Base-by-base conservation (phyloP, 2,329 filamentous ascomycete species). In the Verticillium zaregamsianum region DNA sequence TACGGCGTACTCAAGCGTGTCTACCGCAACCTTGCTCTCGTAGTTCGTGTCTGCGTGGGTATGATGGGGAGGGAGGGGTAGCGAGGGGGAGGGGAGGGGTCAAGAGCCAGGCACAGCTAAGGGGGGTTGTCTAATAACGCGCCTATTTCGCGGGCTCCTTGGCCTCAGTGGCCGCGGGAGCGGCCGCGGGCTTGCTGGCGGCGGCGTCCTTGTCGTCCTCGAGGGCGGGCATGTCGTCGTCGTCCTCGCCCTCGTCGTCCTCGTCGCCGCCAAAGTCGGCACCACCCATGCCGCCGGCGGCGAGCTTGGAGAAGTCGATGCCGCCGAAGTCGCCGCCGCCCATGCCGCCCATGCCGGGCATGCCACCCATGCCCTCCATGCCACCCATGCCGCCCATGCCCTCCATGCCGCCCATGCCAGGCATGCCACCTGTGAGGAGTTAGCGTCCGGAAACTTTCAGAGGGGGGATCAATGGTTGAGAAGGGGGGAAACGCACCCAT, bases 231-330 rank as follows among this genome's bases (percentile, higher is more conserved):
- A 96, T 93, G n/a, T 94, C 92, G 4, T 92, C 90, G 59, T 92
- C 89, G 40, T 88, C 85, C 1, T 88, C 86, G 3, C 85, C 84
- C 2, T 82, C 80, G 25, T 82, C 81, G 6, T 80, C 80, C 7
- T 78, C 78, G 1, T 76, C 77, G 2, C 73, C 79, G 31, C 82
- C 86, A 25, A 52, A 52, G 20, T 52, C 45, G 56, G 74, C 78
- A 65, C 77, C 78, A 65, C 74, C 69, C 55, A 70, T 73, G 57
- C 78, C 86, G 66, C 82, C 86, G 66, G 83, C 89, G 66, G 88
- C 89, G 65, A 96, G 89, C 84, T 96, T 96, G 71, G 91, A 95
- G 87, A 96, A 96, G 79, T 96, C 93, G 73, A 97, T 95, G 71
- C 91, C 91, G 70, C 90, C 88, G 67, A 95, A 92, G 76, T 92